Base-by-base conservation (phyloP, 306 rosid genomes). In the Glycine soja region DNA sequence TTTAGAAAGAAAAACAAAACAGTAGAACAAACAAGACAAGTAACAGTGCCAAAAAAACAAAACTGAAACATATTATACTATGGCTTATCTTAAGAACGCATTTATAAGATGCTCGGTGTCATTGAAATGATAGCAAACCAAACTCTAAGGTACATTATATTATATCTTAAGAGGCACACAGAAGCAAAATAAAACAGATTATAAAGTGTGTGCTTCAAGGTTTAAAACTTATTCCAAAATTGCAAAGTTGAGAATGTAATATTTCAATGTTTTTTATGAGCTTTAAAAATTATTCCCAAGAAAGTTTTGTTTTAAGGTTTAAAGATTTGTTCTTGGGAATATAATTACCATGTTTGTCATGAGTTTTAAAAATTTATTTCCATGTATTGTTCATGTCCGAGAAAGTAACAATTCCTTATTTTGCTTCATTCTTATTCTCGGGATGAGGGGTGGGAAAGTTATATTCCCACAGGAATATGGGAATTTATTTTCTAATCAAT, bases 1-100 rank as follows among this genome's bases (percentile, higher is more conserved):
- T 75, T 32, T 9, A 72, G 36, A 61, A 61, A 57, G 54, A 11
- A 36, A 40, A 58, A 48, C 43, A 70, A 58, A 70, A 80, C 18
- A 76, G 64, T 67, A 32, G 53, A 54, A 45, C 38, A 64, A 6
- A 14, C 71, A 65, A 14, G 50, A 75, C 38, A 42, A 13, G 46
- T 74, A 14, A n/a, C 18, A 77, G n/a, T 7, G 43, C 14, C 45
- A 66, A 43, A 70, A 57, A 56, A n/a, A 19, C 70, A n/a, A 13
- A 80, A 80, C 47, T 4, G 10, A 70, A 57, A 34, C 42, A 8
- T 18, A 30, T 72, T 1, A 59, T 2, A 53, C 36, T 43, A 53
- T 18, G 14, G 66, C 36, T 77, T 24, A 53, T 65, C 64, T 12
- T 45, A 73, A 47, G 45, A 74, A 47, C 43, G 14, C 6, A 43